These are phyloP conservation scores for Stylonectria norvegica DNA, from an alignment of 2,329 filamentous ascomycete species.

Conservation along the genomic window DNA sequence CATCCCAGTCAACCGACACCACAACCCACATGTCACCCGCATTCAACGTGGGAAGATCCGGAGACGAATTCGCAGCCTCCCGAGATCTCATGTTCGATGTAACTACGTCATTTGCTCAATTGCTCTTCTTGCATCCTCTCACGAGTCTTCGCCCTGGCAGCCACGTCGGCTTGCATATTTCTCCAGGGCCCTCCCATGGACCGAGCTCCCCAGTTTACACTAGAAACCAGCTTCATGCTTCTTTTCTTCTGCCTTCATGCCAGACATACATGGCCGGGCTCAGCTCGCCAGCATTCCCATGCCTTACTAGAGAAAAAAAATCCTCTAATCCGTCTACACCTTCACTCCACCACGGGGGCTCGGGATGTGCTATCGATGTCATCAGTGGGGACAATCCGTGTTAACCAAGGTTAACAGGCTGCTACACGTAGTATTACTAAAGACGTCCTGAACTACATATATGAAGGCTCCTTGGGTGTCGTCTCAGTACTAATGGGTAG, in stretches of 20 bases:
- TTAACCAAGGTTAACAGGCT: slow-evolving; percentile 19
- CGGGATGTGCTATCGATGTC: slow-evolving; percentile 20
- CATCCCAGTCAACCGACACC: slow-evolving; percentile 17
- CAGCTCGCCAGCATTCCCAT: slow-evolving; percentile 3
- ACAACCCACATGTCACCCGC: slow-evolving; percentile 11
- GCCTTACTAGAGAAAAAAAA: slow-evolving; percentile 4
- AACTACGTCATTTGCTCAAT: slow-evolving; percentile 21
- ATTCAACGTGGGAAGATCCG: slow-evolving; percentile 22
- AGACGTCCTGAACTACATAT: too few species aligned
- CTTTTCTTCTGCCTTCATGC: slow-evolving; percentile 12
- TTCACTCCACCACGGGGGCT: slow-evolving; percentile 18
- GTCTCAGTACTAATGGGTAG: too few species aligned
- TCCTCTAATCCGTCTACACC: slow-evolving; percentile 12
- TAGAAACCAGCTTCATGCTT: slow-evolving; percentile 17
- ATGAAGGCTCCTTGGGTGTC: too few species aligned
- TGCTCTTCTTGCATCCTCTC: slow-evolving; percentile 7
- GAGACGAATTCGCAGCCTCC: slow-evolving; percentile 4
- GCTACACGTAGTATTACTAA: too few species aligned
- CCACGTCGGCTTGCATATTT: slow-evolving; percentile 20
- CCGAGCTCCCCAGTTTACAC: slow-evolving; percentile 11
- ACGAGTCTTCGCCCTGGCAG: slow-evolving; percentile 14
- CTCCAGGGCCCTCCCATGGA: slow-evolving; percentile 25
- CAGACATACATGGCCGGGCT: slow-evolving; percentile 10
- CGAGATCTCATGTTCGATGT: slow-evolving; percentile 12
- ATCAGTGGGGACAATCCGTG: slow-evolving; percentile 21